Evolutionary conservation across 2,329 filamentous ascomycete species (phyloP).

Genomic region (Penicillium capsulatum): DNA sequence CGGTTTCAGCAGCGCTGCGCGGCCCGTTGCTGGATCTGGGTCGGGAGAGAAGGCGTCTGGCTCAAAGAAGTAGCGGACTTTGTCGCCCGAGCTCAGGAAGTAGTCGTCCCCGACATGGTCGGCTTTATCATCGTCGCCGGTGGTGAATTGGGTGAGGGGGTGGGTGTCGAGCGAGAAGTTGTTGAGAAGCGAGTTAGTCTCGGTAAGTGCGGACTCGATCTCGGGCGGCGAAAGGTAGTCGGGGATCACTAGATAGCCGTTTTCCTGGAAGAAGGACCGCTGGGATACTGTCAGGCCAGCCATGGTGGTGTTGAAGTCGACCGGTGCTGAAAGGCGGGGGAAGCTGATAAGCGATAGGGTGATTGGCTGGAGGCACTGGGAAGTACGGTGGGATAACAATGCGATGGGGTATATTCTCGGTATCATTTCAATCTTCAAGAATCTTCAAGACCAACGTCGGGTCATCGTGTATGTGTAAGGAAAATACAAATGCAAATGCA

Average conservation of each 20-base stretch:
- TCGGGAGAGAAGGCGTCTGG: conserved; percentile 62
- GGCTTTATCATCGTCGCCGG: conserved; percentile 61
- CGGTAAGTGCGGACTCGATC: conserved; percentile 63
- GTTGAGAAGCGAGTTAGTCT: conserved; percentile 70
- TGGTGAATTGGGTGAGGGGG: conserved; percentile 91
- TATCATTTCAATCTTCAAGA: background rate
- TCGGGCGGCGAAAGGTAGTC: conserved; percentile 65
- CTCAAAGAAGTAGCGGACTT: conserved; percentile 95
- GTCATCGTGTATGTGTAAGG: background rate
- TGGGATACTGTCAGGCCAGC: conserved; percentile 67
- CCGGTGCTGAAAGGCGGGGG: background rate
- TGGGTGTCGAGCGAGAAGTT: conserved; percentile 76
- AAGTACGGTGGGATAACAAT: background rate
- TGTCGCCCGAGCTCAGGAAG: conserved; percentile 85
- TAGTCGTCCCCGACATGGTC: conserved; percentile 94
- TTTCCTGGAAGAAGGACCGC: conserved; percentile 65
- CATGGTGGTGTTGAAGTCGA: conserved; percentile 8
- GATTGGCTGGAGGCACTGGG: background rate
- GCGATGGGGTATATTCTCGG: background rate
- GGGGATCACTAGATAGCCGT: conserved; percentile 88
- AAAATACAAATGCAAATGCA: no score
- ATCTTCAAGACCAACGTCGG: background rate
- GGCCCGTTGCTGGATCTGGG: conserved; percentile 40
- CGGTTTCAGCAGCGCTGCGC: conserved; percentile 66
- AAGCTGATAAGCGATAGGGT: background rate